Evolutionary conservation across 495 filamentous ascomycete genomes (phyloP).

Genomic region (Glonium stellatum): DNA sequence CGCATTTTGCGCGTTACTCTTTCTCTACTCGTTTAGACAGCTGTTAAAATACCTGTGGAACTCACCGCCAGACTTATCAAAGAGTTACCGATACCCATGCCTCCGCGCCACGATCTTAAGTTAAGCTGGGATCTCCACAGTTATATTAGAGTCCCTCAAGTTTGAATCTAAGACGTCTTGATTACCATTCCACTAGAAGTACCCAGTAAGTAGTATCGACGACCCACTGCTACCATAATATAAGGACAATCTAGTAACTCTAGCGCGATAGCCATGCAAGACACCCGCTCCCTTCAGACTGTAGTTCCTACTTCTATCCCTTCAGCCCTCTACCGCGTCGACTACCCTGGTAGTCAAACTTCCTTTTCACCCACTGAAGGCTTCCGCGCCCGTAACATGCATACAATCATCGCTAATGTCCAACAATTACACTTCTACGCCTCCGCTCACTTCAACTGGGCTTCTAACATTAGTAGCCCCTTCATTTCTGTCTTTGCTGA

Average conservation of each 20-base stretch:
- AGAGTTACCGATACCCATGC: neutral
- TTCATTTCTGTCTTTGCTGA: slow-evolving; percentile 23
- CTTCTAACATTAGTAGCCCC: slow-evolving; percentile 21
- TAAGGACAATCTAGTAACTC: neutral
- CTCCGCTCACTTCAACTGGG: slow-evolving; percentile 15
- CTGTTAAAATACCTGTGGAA: neutral
- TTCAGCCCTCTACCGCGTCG: slow-evolving; percentile 12
- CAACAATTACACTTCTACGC: slow-evolving; percentile 12
- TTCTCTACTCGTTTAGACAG: neutral
- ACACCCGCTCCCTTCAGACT: neutral
- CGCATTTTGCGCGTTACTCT: neutral
- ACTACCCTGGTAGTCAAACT: slow-evolving; percentile 6
- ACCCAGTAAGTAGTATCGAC: neutral
- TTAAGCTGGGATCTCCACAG: neutral
- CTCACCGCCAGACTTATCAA: neutral
- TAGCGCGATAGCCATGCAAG: neutral
- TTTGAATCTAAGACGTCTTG: neutral
- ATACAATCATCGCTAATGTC: slow-evolving; percentile 12
- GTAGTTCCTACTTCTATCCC: slow-evolving; percentile 5
- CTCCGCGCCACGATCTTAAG: neutral
- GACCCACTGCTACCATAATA: neutral
- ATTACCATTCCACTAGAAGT: neutral
- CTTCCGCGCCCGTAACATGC: slow-evolving; percentile 18
- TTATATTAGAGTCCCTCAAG: neutral
- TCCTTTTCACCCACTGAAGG: slow-evolving; percentile 5